Evolutionary conservation across 371 early-diverging fungal species (phyloP).

Genomic region (Sanchytrium tribonematis): DNA sequence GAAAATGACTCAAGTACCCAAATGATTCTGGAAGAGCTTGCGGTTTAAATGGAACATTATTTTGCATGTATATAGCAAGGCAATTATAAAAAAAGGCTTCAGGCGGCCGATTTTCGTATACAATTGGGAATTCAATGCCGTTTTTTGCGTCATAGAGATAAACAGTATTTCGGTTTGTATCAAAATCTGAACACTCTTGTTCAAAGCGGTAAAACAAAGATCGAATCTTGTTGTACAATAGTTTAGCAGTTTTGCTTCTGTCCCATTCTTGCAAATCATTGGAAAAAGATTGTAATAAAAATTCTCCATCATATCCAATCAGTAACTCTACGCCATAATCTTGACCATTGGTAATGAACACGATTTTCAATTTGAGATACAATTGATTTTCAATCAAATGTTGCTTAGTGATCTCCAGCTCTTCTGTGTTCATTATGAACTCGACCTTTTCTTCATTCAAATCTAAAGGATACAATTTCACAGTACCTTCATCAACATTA

Average conservation of each 20-base stretch:
- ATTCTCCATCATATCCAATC: neutral
- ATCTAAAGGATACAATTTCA: neutral
- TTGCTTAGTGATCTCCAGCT: neutral
- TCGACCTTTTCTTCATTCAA: neutral
- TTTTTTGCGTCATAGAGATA: neutral
- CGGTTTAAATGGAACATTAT: neutral
- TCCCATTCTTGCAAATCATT: neutral
- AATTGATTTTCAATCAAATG: neutral
- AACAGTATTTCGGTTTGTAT: neutral
- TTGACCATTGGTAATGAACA: neutral
- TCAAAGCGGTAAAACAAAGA: neutral
- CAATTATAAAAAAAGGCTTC: neutral
- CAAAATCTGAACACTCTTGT: neutral
- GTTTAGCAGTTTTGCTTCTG: neutral
- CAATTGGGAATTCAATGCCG: neutral
- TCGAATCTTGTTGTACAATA: neutral
- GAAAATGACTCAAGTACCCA: neutral
- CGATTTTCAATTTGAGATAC: neutral
- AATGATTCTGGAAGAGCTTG: neutral
- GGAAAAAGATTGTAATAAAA: neutral
- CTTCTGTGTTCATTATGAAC: neutral
- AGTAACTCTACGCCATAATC: neutral
- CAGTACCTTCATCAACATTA: no score
- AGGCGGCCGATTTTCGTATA: neutral
- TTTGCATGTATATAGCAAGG: neutral